phyloP scores from a whole-genome alignment of 495 filamentous ascomycete genomes.

The Talaromyces proteolyticus region DNA sequence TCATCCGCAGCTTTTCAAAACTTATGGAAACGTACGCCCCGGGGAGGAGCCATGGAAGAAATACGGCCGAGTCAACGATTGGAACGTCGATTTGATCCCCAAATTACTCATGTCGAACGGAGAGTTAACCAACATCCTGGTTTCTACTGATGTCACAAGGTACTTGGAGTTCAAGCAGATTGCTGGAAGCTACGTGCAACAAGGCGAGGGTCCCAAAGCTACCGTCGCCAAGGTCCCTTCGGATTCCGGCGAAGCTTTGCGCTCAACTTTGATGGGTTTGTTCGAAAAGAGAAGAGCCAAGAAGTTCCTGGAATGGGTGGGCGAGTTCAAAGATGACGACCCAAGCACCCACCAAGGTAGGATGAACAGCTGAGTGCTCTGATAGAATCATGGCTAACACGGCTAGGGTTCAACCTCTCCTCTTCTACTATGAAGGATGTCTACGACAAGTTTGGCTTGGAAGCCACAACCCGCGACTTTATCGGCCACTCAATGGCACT shows the following conservation, averaged over 20 bases:
- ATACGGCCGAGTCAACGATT: constrained; percentile 93
- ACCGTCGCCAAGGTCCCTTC: constrained; percentile 96
- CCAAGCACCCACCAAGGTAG: constrained; percentile 80
- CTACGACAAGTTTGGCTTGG: constrained; percentile 94
- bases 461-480: constrained; percentile 89
- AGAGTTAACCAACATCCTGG: constrained; percentile 95
- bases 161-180: constrained; percentile 99
- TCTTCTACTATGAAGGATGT: constrained; percentile 90
- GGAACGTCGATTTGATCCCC: constrained; percentile 98
- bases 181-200: constrained; percentile 95
- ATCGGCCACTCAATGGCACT: constrained; percentile 98
- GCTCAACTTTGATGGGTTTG: constrained; percentile 90
- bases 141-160: constrained; percentile 92
- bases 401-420: constrained; percentile 70
- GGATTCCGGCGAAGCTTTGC: constrained; percentile 83
- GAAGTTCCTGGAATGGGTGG: constrained; percentile 96
- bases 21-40: constrained; percentile 73
- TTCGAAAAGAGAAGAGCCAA: constrained; percentile 98
- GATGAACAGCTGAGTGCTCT: constrained; percentile 15
- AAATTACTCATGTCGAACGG: constrained; percentile 98
- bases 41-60: constrained; percentile 97
- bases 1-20: constrained; percentile 80
- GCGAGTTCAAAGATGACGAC: constrained; percentile 79
- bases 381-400: constrained; percentile 8
- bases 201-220: constrained; percentile 69